Base-by-base conservation (phyloP, 78 protist species). In the Dictyostelium citrinum region DNA sequence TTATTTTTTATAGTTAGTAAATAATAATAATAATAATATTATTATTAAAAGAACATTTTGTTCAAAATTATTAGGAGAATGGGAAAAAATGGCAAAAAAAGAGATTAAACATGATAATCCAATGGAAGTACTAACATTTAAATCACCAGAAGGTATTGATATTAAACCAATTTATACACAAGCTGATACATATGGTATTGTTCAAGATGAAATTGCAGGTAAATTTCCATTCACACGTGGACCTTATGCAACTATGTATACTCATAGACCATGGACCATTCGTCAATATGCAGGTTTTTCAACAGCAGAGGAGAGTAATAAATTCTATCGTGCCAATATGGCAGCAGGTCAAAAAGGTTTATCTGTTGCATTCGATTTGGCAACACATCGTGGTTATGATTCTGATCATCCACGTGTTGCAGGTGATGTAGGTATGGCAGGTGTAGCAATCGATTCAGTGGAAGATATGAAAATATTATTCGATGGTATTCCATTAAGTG, bases 391-490 rank as follows among this genome's bases (percentile, higher is more conserved):
- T 10, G 99, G 99, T 10, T 98, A 97, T 90, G 99, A 99, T 84
- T 97, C 98, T 14, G 99, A 99, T 93, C 97, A 99, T 77, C 96
- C 90, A 22, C 91, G 99, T 14, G 99, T 98, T 22, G 17, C 17
- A 6, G 99, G 99, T 41, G 99, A 98, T 72, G 99, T 98, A 17
- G 99, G 99, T 17, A 99, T 99, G 99, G 99, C 99, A 3, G 99
- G 99, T 74, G 99, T 99, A 2, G 99, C 99, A 35, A 90, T 99
- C 51, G 99, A 98, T 84, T 75, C 97, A 0, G 98, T 98, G 20
- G 99, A 98, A 27, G 99, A 99, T 88, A 98, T 98, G 99, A 97
- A 98, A 86, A 90, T 93, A 1, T 70, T 91, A 6, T 93, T 93
- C 35, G 82, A 93, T 33, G 60, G 90, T 8, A 77, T 86, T 43